Evolutionary conservation across 306 rosid species (phyloP).

Genomic region (Cyamopsis tetragonoloba): DNA sequence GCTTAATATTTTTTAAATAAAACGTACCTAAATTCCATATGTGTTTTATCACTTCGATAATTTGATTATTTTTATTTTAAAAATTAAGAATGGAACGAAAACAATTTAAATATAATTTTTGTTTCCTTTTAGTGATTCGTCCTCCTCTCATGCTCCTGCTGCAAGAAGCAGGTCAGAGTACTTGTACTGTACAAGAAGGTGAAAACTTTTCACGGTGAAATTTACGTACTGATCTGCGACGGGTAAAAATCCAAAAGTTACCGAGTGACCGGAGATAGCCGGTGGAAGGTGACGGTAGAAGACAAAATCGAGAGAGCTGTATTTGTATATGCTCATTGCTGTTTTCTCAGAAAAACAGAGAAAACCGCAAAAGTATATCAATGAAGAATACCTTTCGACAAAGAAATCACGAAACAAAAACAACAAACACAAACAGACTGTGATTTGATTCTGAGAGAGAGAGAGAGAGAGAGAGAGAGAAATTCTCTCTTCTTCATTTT

Average conservation of each 20-base stretch:
- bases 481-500: too few relatives aligned
- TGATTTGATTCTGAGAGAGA: too few relatives aligned
- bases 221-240: slow-evolving; percentile 12
- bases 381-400: slow-evolving; percentile 29
- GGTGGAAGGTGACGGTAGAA: slow-evolving; percentile 28
- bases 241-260: slow-evolving; percentile 22
- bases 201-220: slow-evolving; percentile 18
- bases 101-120: background rate
- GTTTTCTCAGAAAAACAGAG: slow-evolving; percentile 16
- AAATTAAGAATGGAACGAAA: too few relatives aligned
- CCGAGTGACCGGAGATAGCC: slow-evolving; percentile 48
- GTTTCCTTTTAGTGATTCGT: background rate
- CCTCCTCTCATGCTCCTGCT: slow-evolving; percentile 1
- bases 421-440: too few relatives aligned
- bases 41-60: too few relatives aligned
- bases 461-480: background rate
- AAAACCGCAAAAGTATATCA: slow-evolving; percentile 59
- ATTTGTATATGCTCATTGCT: slow-evolving; percentile 10
- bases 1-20: too few relatives aligned
- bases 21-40: too few relatives aligned
- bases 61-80: too few relatives aligned
- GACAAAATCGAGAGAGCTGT: background rate
- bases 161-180: slow-evolving; percentile 10
- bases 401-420: slow-evolving; percentile 17
- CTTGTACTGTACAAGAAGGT: slow-evolving; percentile 19